These are phyloP conservation scores for Acanthamoeba sp. DNA, from an alignment of 208 protist genomes.

Conservation along the genomic window DNA sequence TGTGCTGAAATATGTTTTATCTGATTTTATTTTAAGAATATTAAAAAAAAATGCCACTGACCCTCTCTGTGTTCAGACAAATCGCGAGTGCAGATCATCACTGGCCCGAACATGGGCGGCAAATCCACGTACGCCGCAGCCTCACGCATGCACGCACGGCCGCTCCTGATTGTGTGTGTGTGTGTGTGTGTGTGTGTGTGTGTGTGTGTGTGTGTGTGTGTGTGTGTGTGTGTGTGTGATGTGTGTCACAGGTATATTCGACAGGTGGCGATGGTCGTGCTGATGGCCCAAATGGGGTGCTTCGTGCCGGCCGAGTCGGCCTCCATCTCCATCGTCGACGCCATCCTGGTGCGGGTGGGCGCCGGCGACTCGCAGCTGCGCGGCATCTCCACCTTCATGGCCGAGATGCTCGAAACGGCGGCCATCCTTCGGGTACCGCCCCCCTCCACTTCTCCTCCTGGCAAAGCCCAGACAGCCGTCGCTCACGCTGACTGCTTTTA, in stretches of 20 bases:
- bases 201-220: no score
- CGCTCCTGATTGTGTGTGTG: background rate
- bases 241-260: conserved; percentile 96
- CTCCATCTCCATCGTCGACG: conserved; percentile 91
- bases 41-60: background rate
- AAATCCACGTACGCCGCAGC: conserved; percentile 97
- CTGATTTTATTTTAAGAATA: background rate
- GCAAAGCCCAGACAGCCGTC: background rate
- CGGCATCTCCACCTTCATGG: conserved; percentile 99
- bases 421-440: conserved; percentile 93
- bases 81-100: conserved; percentile 90
- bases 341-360: conserved; percentile 98
- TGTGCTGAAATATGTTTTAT: background rate
- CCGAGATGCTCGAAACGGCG: conserved; percentile 99
- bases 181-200: no score
- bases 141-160: background rate
- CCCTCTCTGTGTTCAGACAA: no score
- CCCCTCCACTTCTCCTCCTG: no score
- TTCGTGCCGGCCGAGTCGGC: conserved; percentile 96
- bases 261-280: conserved; percentile 96
- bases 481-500: background rate
- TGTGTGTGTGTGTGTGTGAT: no score
- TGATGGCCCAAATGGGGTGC: conserved; percentile 99
- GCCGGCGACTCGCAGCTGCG: conserved; percentile 96
- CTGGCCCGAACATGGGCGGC: conserved; percentile 97